A percentile compares a stretch with the other conserved stretches of the same genome.
These are phyloP conservation scores for Lentinula novae-zelandiae DNA, from an alignment of 1,284 basidiomycete species.

Conservation along the genomic window DNA sequence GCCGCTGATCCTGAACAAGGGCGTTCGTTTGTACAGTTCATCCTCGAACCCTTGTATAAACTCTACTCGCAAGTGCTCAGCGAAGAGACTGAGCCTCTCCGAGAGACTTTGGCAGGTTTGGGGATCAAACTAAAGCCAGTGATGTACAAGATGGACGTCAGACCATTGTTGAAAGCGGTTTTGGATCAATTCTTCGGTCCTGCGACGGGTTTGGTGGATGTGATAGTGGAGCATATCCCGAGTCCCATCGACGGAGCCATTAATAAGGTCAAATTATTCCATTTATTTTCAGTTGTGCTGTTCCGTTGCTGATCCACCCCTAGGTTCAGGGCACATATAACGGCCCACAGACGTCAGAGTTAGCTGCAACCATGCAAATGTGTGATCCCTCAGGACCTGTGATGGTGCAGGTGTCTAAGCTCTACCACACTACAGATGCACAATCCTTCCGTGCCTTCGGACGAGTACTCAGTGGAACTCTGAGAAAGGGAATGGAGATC, in stretches of 20 bases:
- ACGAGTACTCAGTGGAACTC: slow-evolving; percentile 89
- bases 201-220: slow-evolving; percentile 85
- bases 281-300: not conserved
- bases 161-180: slow-evolving; percentile 91
- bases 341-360: slow-evolving; percentile 78
- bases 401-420: slow-evolving; percentile 90
- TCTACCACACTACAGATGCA: slow-evolving; percentile 95
- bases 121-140: slow-evolving; percentile 89
- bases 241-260: slow-evolving; percentile 72
- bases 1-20: slow-evolving; percentile 77
- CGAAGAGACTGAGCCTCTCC: slow-evolving; percentile 83
- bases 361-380: slow-evolving; percentile 76
- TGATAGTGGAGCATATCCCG: slow-evolving; percentile 89
- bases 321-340: slow-evolving; percentile 82
- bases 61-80: slow-evolving; percentile 94
- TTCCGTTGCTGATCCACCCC: not conserved
- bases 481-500: slow-evolving; percentile 78
- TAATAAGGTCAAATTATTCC: slow-evolving; percentile 52
- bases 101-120: slow-evolving; percentile 75
- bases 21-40: slow-evolving; percentile 94
- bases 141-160: slow-evolving; percentile 97
- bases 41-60: slow-evolving; percentile 96
- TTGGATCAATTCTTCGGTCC: slow-evolving; percentile 96
- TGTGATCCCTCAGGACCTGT: slow-evolving; percentile 86
- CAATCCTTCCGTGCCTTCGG: slow-evolving; percentile 96